Evolutionary conservation across 345 rosid species (phyloP).

Genomic region (Salix brachista): DNA sequence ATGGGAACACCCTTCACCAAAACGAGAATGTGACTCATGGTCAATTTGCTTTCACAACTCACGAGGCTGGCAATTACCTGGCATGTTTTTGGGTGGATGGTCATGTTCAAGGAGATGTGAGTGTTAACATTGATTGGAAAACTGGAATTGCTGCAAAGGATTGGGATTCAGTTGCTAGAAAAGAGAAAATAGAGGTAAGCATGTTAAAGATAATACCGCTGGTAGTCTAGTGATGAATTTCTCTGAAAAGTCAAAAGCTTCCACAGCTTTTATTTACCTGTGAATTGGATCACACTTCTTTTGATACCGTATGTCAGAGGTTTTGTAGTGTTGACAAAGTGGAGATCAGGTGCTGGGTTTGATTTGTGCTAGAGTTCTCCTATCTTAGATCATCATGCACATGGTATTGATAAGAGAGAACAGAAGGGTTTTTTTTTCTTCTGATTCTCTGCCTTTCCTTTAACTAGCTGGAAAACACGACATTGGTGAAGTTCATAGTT

Average conservation of each 20-base stretch:
- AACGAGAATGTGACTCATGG: slow-evolving; percentile 71
- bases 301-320: background rate
- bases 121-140: slow-evolving; percentile 78
- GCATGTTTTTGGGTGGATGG: slow-evolving; percentile 68
- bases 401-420: no score
- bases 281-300: background rate
- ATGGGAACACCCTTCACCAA: slow-evolving; percentile 55
- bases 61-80: slow-evolving; percentile 70
- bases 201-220: background rate
- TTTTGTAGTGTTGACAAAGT: background rate
- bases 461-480: background rate
- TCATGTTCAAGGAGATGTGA: slow-evolving; percentile 36
- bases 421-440: no score
- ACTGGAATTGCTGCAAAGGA: slow-evolving; percentile 83
- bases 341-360: no score
- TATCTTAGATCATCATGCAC: no score
- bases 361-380: no score
- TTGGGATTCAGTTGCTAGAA: slow-evolving; percentile 87
- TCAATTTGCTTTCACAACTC: slow-evolving; percentile 84
- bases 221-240: background rate
- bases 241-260: background rate
- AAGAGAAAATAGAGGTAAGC: slow-evolving; percentile 77
- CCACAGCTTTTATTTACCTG: background rate
- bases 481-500: background rate
- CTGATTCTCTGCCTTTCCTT: background rate